These are phyloP conservation scores for Carex pumila DNA, from an alignment of 176 grass and related monocot species.

Conservation along the genomic window DNA sequence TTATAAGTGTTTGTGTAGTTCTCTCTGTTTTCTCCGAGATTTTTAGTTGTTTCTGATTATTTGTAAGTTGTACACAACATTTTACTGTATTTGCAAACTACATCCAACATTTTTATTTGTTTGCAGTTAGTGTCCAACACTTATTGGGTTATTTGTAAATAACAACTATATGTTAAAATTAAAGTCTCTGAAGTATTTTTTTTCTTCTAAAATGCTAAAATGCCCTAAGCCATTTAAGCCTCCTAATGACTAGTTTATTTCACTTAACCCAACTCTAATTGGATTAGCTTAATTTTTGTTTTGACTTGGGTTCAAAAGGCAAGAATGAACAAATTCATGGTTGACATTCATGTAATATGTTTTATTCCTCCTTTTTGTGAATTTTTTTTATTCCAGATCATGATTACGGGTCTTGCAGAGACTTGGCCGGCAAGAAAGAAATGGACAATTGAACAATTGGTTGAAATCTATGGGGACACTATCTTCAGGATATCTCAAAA, in stretches of 20 bases:
- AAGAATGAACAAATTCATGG: not conserved
- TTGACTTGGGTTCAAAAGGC: not conserved
- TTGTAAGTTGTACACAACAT: not conserved
- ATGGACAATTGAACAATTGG: conserved; percentile 76
- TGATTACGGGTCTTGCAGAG: conserved; percentile 62
- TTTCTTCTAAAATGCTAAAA: not conserved
- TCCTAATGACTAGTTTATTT: not conserved
- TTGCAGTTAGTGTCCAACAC: not conserved
- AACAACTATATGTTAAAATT: not conserved
- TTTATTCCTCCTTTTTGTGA: conserved; percentile 13
- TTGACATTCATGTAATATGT: not conserved
- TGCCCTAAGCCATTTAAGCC: not conserved
- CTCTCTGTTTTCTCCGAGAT: not conserved
- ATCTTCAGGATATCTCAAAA: conserved; percentile 89
- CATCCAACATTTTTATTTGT: not conserved
- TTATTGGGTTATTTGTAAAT: not conserved
- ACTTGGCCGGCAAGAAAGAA: conserved; percentile 84
- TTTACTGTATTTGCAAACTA: not conserved
- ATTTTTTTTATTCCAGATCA: conserved; percentile 38
- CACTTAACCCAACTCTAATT: not conserved
- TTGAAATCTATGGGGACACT: conserved; percentile 55
- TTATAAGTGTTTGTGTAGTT: not conserved
- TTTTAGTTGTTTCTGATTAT: not conserved
- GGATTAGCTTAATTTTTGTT: not conserved
- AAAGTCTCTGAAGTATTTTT: not conserved